Conservation (phyloP, 108 stramenopile genomes). For the Nitzschia sp. region DNA sequence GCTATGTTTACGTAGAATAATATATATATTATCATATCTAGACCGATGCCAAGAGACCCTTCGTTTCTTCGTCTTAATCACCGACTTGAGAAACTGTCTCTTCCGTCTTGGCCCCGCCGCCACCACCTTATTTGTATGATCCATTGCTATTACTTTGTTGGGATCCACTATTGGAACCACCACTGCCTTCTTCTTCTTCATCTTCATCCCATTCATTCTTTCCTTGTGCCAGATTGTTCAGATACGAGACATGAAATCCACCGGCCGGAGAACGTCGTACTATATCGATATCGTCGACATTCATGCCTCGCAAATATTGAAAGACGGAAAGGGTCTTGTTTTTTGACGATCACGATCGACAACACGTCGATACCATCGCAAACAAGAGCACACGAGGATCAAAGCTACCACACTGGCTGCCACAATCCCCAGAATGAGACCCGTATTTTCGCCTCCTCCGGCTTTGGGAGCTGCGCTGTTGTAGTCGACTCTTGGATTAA, state of each 20-base stretch:
- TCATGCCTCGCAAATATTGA: conserved; percentile 7
- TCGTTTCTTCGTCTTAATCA: not conserved
- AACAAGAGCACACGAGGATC: not conserved
- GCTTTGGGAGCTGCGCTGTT: not conserved
- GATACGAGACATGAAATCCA: conserved; percentile 22
- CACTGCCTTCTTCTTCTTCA: not conserved
- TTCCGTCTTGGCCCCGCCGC: not conserved
- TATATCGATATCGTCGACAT: conserved; percentile 24
- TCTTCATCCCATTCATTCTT: not conserved
- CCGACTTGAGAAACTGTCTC: not conserved
- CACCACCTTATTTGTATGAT: too few relatives aligned
- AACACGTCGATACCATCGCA: not conserved
- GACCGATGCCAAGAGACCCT: too few relatives aligned
- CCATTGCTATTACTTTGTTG: not conserved
- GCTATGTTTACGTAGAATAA: too few relatives aligned
- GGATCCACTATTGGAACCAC: not conserved
- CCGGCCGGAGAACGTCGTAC: conserved; percentile 22
- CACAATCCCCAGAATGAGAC: not conserved
- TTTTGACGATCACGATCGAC: not conserved
- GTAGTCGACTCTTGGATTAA: not conserved
- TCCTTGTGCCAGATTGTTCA: conserved; percentile 18
- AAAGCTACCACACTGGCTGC: not conserved
- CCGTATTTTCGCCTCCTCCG: not conserved
- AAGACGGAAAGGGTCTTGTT: not conserved
- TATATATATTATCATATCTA: too few relatives aligned